These are phyloP conservation scores for Platanthera guangdongensis DNA, from an alignment of 106 monocot genomes.

Conservation along the genomic window DNA sequence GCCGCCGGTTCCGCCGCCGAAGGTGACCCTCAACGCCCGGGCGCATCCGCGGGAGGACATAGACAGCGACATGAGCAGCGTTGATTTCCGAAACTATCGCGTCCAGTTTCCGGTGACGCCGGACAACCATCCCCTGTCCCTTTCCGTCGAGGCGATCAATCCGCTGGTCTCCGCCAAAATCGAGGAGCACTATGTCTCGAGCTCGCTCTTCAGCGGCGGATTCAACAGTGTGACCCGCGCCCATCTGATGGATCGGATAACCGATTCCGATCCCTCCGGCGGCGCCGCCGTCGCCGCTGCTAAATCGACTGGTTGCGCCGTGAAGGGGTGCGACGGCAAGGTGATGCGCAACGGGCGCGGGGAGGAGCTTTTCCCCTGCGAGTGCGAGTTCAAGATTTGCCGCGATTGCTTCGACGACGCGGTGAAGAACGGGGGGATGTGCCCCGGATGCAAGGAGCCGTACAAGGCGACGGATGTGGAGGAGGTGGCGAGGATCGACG, in stretches of 20 bases:
- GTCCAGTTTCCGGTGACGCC: slow-evolving; percentile 65
- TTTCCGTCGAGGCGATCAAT: neutral
- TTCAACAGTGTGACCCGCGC: slow-evolving; percentile 84
- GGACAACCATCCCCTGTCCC: slow-evolving; percentile 55
- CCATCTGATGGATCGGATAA: slow-evolving; percentile 57
- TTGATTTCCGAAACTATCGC: slow-evolving; percentile 55
- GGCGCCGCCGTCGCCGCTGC: slow-evolving; percentile 1
- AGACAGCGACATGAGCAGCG: slow-evolving; percentile 52
- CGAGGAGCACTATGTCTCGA: slow-evolving; percentile 69
- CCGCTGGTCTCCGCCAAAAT: slow-evolving; percentile 34
- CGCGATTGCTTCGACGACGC: slow-evolving; percentile 77
- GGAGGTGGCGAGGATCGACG: slow-evolving; percentile 16
- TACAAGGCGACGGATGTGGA: slow-evolving; percentile 60
- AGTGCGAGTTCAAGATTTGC: slow-evolving; percentile 86
- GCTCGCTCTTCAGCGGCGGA: slow-evolving; percentile 86
- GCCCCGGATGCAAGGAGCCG: slow-evolving; percentile 89
- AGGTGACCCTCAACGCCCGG: slow-evolving; percentile 34
- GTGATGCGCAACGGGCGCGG: slow-evolving; percentile 58
- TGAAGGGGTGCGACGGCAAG: slow-evolving; percentile 66
- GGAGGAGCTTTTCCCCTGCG: slow-evolving; percentile 60
- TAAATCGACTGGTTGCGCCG: slow-evolving; percentile 33
- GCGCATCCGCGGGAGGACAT: slow-evolving; percentile 51
- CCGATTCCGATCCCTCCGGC: slow-evolving; percentile 23
- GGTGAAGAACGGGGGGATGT: slow-evolving; percentile 40
- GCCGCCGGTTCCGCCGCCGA: slow-evolving; percentile 21